Conservation (phyloP, 2,329 filamentous ascomycete genomes). For the Fusarium penzigii region DNA sequence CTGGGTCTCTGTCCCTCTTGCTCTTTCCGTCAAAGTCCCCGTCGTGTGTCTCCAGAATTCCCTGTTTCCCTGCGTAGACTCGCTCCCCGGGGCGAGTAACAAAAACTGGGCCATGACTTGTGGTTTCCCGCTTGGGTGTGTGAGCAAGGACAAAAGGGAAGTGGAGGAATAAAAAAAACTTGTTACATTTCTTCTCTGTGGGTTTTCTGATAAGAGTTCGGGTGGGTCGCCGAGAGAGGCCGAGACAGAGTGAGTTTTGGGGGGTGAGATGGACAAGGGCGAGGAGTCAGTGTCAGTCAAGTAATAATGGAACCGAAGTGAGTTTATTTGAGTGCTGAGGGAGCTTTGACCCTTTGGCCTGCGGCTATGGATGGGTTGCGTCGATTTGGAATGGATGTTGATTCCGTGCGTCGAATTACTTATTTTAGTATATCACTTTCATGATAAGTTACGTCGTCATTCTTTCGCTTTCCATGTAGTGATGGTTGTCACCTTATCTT, state of each 20-base stretch:
- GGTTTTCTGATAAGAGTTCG: constrained; percentile 26
- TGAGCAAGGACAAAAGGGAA: no score
- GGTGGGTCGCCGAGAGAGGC: constrained; percentile 35
- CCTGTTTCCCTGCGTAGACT: constrained; percentile 1
- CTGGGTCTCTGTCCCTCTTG: neutral
- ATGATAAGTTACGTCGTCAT: no score
- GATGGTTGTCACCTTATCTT: neutral
- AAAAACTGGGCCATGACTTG: neutral
- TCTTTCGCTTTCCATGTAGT: neutral
- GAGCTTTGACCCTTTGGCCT: no score
- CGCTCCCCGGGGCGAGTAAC: neutral
- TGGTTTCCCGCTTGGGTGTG: neutral
- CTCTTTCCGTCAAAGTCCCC: no score
- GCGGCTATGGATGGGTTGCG: neutral
- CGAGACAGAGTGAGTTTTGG: constrained; percentile 17
- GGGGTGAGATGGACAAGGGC: neutral
- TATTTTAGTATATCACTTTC: no score
- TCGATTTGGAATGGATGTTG: constrained; percentile 12
- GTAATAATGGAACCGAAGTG: no score
- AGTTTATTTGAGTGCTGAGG: no score
- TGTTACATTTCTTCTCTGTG: constrained; percentile 19
- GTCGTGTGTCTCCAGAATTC: neutral
- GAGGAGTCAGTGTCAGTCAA: neutral
- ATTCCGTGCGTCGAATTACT: neutral
- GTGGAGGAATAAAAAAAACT: constrained; percentile 29